Percentiles rank a stretch among this genome's conserved stretches.
phyloP scores from a whole-genome alignment of 192 early-diverging fungal species.

The Jimgerdemannia lactiflua region DNA sequence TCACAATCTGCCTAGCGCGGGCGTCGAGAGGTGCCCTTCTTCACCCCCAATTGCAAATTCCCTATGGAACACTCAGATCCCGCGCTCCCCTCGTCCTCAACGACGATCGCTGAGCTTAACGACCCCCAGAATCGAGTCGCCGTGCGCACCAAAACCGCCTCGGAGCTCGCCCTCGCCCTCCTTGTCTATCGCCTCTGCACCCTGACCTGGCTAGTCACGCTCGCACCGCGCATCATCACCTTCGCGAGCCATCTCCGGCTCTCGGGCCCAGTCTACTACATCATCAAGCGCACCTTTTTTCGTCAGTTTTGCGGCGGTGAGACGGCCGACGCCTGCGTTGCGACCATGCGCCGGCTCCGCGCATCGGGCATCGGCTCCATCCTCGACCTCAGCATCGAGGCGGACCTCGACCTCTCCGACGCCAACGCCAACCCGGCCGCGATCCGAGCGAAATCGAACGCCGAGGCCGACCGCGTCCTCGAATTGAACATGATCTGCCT shows the following conservation, averaged over 20 bases:
- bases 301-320: slow-evolving; percentile 91
- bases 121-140: slow-evolving; percentile 15
- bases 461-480: slow-evolving; percentile 64
- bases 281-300: slow-evolving; percentile 88
- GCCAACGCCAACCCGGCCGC: slow-evolving; percentile 7
- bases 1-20: no score
- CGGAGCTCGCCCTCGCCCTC: slow-evolving; percentile 59
- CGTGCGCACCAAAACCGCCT: slow-evolving; percentile 44
- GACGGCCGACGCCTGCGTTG: slow-evolving; percentile 76
- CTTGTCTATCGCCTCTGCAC: slow-evolving; percentile 73
- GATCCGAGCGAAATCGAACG: slow-evolving; percentile 51
- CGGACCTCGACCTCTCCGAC: slow-evolving; percentile 60
- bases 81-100: not conserved
- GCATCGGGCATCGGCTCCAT: slow-evolving; percentile 75
- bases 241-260: slow-evolving; percentile 50
- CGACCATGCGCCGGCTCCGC: slow-evolving; percentile 70
- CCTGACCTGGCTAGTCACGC: slow-evolving; percentile 56
- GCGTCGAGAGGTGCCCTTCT: no score
- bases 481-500: slow-evolving; percentile 69
- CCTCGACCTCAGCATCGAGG: slow-evolving; percentile 85
- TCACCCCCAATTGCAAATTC: no score
- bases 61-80: not conserved
- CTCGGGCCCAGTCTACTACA: slow-evolving; percentile 50
- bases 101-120: not conserved
- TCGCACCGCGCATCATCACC: slow-evolving; percentile 53